Evolutionary conservation across 306 rosid species (phyloP).

Genomic region (Vigna mungo): DNA sequence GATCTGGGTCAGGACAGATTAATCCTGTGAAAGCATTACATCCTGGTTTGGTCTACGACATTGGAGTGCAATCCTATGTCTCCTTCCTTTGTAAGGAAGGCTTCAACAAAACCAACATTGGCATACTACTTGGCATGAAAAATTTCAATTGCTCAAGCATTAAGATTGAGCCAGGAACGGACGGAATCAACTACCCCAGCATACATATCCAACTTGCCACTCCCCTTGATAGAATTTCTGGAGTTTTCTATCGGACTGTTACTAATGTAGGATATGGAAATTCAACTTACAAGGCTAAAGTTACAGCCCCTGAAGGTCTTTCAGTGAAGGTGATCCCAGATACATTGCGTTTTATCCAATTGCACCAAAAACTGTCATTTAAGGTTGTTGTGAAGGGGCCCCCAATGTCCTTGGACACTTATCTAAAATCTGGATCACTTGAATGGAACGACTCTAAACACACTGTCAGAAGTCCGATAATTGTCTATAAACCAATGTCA

Average conservation of each 20-base stretch:
- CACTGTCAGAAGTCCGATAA: conserved; percentile 63
- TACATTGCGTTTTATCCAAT: conserved; percentile 50
- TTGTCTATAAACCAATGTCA: conserved; percentile 47
- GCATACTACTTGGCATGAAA: conserved; percentile 51
- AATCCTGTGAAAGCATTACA: conserved; percentile 59
- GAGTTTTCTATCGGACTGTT: conserved; percentile 64
- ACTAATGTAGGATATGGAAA: conserved; percentile 64
- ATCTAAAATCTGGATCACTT: conserved; percentile 47
- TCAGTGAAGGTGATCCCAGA: conserved; percentile 60
- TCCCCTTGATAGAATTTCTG: conserved; percentile 46
- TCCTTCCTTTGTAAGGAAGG: conserved; percentile 69
- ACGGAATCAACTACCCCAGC: conserved; percentile 89
- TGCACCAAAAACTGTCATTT: conserved; percentile 54
- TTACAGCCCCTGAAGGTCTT: conserved; percentile 60
- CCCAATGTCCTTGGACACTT: conserved; percentile 31
- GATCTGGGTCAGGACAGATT: conserved; percentile 80
- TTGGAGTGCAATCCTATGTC: conserved; percentile 51
- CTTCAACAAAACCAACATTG: conserved; percentile 54
- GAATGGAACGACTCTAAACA: conserved; percentile 75
- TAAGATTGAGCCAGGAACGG: conserved; percentile 54
- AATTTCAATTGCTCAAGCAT: conserved; percentile 52
- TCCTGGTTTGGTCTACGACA: conserved; percentile 77
- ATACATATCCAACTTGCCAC: conserved; percentile 54
- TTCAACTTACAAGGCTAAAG: conserved; percentile 67
- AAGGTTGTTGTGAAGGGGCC: conserved; percentile 66